Base-by-base conservation (phyloP, 2,329 filamentous ascomycete species). In the Trichoderma hamatum region DNA sequence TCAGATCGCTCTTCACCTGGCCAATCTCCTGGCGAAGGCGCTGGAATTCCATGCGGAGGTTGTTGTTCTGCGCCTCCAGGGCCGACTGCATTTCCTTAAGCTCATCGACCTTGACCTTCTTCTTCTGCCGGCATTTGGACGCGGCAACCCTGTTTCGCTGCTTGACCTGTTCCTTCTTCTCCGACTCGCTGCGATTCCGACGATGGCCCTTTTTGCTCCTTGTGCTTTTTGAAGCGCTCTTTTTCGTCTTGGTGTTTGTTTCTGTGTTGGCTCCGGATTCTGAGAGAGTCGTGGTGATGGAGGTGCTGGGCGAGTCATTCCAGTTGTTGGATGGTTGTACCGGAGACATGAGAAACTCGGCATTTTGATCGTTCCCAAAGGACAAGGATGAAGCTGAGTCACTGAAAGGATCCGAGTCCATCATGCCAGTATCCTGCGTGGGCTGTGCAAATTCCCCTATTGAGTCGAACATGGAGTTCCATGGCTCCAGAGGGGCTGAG, bases 51-150 rank as follows among this genome's bases (percentile, higher is more conserved):
- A 75, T 74, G 14, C 82, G 82, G 30, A 88, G 78, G 3, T 76
- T 73, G 9, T 73, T 73, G 72, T 86, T 80, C 52, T 82, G 78
- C 10, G 72, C 74, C 73, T 87, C 85, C 32, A 87, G 72, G 0
- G 74, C 78, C 11, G 76, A 71, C 67, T 82, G 83, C 5, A 79
- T 80, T 62, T 83, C 81, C 71, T 87, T 84, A 26, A 87, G 74
- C 19, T 83, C 80, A 10, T 78, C 78, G 14, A 85, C 82, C 80
- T 83, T 86, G 72, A 82, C 78, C 77, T 87, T 88, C 74, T 86
- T 86, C 78, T 92, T 92, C 74, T 90, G 86, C 2, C 91, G 86
- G 75, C 90, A 93, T 74, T 92, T 93, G 75, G 88, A 90, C 1
- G 91, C 91, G 0, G 91, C 91, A 2, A 91, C 80, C 13, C 91